Conservation (phyloP, 257 asterid species). For the Nicotiana paniculata region DNA sequence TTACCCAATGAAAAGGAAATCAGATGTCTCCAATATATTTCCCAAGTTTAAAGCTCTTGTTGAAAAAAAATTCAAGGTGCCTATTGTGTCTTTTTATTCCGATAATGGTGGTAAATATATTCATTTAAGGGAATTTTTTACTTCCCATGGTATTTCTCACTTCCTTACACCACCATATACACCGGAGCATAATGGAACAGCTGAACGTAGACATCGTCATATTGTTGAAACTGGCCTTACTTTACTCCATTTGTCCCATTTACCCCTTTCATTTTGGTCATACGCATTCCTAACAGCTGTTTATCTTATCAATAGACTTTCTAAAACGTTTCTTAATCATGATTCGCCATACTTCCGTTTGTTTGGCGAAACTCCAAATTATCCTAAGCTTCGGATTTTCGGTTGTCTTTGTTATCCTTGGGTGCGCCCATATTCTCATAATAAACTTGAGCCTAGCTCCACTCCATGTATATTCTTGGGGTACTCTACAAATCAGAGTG, state of each 20-base stretch:
- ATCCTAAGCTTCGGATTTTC: too few species aligned
- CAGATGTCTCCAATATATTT: not conserved
- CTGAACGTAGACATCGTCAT: not conserved
- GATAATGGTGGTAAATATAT: not conserved
- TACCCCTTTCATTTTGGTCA: not conserved
- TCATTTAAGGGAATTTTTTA: too few species aligned
- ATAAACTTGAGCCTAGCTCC: not conserved
- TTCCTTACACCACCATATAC: not conserved
- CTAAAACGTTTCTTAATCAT: too few species aligned
- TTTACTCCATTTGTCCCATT: not conserved
- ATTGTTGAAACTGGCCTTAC: not conserved
- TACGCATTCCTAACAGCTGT: not conserved
- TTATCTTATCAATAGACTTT: constrained; percentile 1
- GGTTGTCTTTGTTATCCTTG: too few species aligned
- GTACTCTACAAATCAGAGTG: not conserved
- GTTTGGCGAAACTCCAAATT: too few species aligned
- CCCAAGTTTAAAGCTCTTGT: too few species aligned
- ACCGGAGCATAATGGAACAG: not conserved
- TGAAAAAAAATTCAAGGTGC: not conserved
- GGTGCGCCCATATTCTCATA: too few species aligned
- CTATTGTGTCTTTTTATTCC: not conserved
- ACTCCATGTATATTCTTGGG: not conserved
- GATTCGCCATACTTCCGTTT: too few species aligned
- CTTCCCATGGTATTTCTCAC: too few species aligned
- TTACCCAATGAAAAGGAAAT: not conserved